Base-by-base conservation (phyloP, 345 rosid genomes). In the Moricandia arvensis region DNA sequence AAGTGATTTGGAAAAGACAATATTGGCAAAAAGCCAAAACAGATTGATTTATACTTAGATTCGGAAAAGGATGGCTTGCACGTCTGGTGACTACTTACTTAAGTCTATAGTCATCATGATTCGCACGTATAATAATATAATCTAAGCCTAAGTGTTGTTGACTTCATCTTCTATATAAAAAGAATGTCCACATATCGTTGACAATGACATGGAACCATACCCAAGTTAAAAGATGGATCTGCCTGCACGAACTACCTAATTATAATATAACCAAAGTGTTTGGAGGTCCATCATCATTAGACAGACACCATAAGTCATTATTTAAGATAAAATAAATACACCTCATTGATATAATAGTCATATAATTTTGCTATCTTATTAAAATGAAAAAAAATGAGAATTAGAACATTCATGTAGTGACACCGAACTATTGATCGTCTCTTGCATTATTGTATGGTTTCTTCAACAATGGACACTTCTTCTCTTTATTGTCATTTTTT, bases 181-280 rank as follows among this genome's bases (percentile, higher is more conserved):
- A 4, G 49, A 61, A 47, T 47, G 53, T 61, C 12, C 5, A 2
- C 21, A 66, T 43, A 21, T 49, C 51, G 55, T 76, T 76, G 74
- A 63, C n/a, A n/a, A n/a, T n/a, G n/a, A n/a, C 70, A 63, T 54
- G 49, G 47, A 64, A 63, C 69, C 49, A 30, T 30, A 59, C 47
- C 70, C 59, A 63, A 75, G 35, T 55, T 31, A 24, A 34, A 3
- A 61, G 37, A 76, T 76, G 62, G 75, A 76, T 69, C 51, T 55
- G 80, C 75, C 60, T 76, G 80, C 80, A 76, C 75, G 80, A 76
- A 16, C 73, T 35, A 61, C 45, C 12, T 68, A 49, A 0, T n/a
- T 58, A 66, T 17, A 51, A 34, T 18, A 53, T 63, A 43, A 57
- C 18, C 9, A 37, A 49, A 26, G 6, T 64, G 24, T 7, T 27